Evolutionary conservation across 371 early-diverging fungal species (phyloP), one percentile per base, ranked within the genome.

Genomic region (Hamiltosporidium tvaerminnensis): DNA sequence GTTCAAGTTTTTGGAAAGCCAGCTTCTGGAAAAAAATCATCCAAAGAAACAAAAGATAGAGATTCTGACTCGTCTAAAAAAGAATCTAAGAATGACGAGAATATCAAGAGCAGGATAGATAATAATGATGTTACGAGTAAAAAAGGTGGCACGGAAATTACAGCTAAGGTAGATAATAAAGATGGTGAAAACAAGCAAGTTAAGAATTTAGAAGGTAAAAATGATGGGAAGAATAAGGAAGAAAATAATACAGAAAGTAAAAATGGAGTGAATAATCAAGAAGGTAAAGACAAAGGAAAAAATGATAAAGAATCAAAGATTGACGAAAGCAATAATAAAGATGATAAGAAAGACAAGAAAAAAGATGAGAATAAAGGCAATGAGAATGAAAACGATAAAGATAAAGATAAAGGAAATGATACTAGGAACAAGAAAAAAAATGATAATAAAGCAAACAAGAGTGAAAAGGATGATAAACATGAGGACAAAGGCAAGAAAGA

Each of bases 1-100:
- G 68, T 71, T 14, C 71, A 73, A 16, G 69, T 79, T 5, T 79
- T 79, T 70, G 74, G 67, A 2, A 70, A 72, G 23, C 23, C 23
- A 23, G 47, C 56, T 57, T 32, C 33, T 57, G 30, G 52, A 39
- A 14, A 67, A 67, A 12, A 61, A 48, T 34, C 39, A 64, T 34
- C 41, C 54, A 34, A 59, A 16, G 16, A 53, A 54, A 30, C 14
- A 14, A 1, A 23, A 1, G 12, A 2, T n/a, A 1, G 7, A 52
- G 23, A 23, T 23, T 23, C 23, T 23, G 23, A 23, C 23, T 23
- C 23, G 23, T 23, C 23, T 23, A 23, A 23, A 23, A 23, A 23
- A 23, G 23, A 23, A 23, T 23, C 23, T 23, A 23, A 23, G 23
- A 23, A 23, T 23, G 23, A 23, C 23, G 23, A 23, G 23, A 23